Percentiles rank a stretch among this genome's conserved stretches.
Conservation (phyloP, 257 asterid species). For the Lithospermum erythrorhizon region DNA sequence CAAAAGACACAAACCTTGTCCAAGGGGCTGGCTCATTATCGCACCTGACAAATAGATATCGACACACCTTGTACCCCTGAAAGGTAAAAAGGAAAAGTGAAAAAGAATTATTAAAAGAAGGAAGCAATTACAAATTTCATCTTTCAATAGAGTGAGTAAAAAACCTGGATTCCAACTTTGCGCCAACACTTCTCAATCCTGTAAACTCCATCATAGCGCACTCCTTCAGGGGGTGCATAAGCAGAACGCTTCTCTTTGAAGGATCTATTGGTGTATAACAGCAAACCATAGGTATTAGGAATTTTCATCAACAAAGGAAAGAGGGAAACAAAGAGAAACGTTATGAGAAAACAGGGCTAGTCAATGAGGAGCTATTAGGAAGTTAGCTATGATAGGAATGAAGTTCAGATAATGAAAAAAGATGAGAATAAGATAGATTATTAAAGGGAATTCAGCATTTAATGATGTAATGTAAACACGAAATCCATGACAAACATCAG, state of each 20-base stretch:
- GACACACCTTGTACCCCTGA: constrained; percentile 73
- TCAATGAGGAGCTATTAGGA: not conserved
- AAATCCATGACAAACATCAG: not conserved
- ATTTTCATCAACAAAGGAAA: not conserved
- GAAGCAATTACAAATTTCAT: constrained; percentile 3
- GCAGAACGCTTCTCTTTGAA: constrained; percentile 76
- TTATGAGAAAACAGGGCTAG: not conserved
- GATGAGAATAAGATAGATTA: too few species aligned
- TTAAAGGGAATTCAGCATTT: not conserved
- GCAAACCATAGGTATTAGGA: not conserved
- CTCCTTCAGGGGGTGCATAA: constrained; percentile 73
- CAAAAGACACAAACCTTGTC: constrained; percentile 46
- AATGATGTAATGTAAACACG: not conserved
- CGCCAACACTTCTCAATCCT: constrained; percentile 93
- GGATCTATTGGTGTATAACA: constrained; percentile 35
- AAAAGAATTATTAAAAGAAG: constrained; percentile 5
- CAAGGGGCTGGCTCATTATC: constrained; percentile 97
- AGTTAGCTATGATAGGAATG: too few species aligned
- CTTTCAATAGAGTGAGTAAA: constrained; percentile 1
- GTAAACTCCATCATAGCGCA: constrained; percentile 88
- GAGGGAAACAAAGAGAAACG: not conserved
- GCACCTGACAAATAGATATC: constrained; percentile 92
- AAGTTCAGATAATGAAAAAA: too few species aligned
- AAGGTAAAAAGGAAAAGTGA: constrained; percentile 4
- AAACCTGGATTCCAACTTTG: constrained; percentile 62